Base-by-base conservation (phyloP, 2,329 filamentous ascomycete species). In the Phaeoacremonium minimum region DNA sequence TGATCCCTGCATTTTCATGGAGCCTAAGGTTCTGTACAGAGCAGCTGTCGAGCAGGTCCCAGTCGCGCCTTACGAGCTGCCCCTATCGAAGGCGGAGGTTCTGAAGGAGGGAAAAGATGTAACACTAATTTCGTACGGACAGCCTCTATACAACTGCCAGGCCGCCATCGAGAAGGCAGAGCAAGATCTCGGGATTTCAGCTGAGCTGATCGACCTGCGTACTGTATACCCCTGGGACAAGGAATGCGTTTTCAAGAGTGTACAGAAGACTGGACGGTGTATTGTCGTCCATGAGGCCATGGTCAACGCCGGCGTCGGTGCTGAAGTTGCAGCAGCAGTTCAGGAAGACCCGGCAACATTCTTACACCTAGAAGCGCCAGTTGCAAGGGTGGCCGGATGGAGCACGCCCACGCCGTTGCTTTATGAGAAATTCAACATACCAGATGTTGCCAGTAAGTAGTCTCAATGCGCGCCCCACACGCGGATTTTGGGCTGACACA, bases 211-310 rank as follows among this genome's bases (percentile, higher is more conserved):
- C 42, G 90, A 96, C 55, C 64, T 96, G 39, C 74, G 89, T 38
- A 94, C 90, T 0, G 73, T 96, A 35, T 95, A 94, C 53, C 90
- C 90, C 0, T 96, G 90, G 90, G 90, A 96, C 57, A 79, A 87
- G 51, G 72, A 83, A 55, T 85, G 85, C 0, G 76, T 96, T 2
- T 70, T 95, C 41, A 68, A 83, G 36, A 95, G 89, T 46, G 90
- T 95, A 12, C 78, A 76, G 49, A 95, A 93, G 69, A 95, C 90
- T 1, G 89, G 90, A 0, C 67, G 87, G 41, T 88, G 85, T 28
- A 75, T 96, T 37, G 83, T 96, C 2, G 90, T 96, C 6, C 90
- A 96, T 55, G 90, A 96, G 63, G 83, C 87, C 39, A 94, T 93
- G 85, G 74, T 90, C 45, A 95, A 95, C 51, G 85, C 85, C 6